These are phyloP conservation scores for Tetraselmis striata DNA, from an alignment of 139 green algal species.

Conservation along the genomic window DNA sequence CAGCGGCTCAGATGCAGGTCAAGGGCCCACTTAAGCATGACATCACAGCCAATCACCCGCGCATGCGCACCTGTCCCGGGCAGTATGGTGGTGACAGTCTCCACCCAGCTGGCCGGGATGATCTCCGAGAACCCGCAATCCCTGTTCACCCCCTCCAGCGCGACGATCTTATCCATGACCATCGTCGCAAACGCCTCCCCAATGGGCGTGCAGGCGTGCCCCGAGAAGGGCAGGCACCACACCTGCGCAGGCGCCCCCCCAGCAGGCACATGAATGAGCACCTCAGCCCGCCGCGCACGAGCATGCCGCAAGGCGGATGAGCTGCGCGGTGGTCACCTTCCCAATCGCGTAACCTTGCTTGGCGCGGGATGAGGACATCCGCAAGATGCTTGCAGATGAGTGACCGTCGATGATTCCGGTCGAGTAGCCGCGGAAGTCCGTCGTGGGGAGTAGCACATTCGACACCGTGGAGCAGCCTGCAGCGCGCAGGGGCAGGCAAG, in stretches of 20 bases:
- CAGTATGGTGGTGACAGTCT: background rate
- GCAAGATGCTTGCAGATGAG: background rate
- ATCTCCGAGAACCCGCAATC: background rate
- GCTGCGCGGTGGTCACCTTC: no score
- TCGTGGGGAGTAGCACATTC: background rate
- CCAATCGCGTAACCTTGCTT: background rate
- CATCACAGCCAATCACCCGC: no score
- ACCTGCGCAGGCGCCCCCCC: no score
- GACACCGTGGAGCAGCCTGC: background rate
- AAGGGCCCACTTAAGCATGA: no score
- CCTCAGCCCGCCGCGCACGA: no score
- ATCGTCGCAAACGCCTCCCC: background rate
- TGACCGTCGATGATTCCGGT: background rate
- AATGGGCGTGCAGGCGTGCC: background rate
- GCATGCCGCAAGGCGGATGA: no score
- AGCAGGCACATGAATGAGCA: no score
- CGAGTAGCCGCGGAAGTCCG: background rate
- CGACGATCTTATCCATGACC: background rate
- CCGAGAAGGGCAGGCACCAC: background rate
- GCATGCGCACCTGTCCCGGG: no score
- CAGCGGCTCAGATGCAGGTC: no score
- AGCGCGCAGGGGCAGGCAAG: background rate
- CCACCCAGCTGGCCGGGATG: background rate
- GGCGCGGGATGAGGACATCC: background rate
- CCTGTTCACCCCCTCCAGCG: background rate